Evolutionary conservation across 345 rosid genomes (phyloP).

Genomic region (Eucalyptus erythrocorys): DNA sequence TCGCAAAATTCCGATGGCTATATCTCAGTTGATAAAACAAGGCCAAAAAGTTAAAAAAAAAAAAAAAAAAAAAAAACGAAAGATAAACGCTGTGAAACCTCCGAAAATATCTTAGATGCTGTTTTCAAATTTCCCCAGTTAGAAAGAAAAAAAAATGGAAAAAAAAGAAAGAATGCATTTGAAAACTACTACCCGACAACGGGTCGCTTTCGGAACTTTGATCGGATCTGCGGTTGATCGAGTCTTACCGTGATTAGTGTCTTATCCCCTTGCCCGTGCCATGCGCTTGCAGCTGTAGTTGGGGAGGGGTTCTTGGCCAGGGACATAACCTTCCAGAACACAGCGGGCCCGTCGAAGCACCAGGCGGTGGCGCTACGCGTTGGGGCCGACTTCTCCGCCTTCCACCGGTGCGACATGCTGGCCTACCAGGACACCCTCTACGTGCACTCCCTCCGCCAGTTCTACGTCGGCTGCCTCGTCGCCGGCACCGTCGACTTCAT

Average conservation of each 20-base stretch:
- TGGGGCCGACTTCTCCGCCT: conserved; percentile 50
- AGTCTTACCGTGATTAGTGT: not conserved
- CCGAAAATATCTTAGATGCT: not conserved
- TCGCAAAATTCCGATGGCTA: no score
- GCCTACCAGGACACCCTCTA: conserved; percentile 85
- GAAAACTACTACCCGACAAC: not conserved
- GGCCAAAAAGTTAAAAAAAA: no score
- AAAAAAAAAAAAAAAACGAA: not conserved
- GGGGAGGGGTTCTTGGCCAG: conserved; percentile 68
- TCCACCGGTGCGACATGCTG: conserved; percentile 40
- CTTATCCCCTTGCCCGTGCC: not conserved
- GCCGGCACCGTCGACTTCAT: conserved; percentile 70
- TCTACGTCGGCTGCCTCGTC: conserved; percentile 33
- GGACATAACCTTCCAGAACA: conserved; percentile 60
- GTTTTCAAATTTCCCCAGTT: not conserved
- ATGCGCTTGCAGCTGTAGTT: conserved; percentile 34
- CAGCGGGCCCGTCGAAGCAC: conserved; percentile 72
- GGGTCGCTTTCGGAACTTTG: not conserved
- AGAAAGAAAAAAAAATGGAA: not conserved
- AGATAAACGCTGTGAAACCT: not conserved
- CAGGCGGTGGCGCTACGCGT: conserved; percentile 81
- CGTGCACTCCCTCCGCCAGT: conserved; percentile 63
- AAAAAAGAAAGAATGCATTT: not conserved
- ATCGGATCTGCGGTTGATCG: not conserved
- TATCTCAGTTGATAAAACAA: no score